A percentile compares a stretch with the other conserved stretches of the same genome.
Conservation (phyloP, 371 early-diverging fungal species). For the Actinomortierella ambigua region DNA sequence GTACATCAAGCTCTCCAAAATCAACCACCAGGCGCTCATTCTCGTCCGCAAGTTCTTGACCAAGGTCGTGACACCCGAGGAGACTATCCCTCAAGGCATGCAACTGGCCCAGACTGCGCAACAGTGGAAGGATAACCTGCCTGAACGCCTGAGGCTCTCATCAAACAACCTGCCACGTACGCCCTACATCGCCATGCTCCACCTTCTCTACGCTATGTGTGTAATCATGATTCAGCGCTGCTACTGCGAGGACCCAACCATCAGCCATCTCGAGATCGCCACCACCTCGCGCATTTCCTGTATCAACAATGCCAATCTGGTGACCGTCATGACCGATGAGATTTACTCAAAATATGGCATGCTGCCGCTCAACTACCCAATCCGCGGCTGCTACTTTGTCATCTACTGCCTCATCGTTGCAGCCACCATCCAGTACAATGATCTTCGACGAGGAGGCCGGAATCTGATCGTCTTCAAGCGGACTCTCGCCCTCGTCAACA, state of each 20-base stretch:
- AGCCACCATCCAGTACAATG: slow-evolving; percentile 41
- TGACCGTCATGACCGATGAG: slow-evolving; percentile 54
- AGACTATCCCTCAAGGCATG: slow-evolving; percentile 41
- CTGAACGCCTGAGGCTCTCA: slow-evolving; percentile 35
- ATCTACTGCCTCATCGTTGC: slow-evolving; percentile 49
- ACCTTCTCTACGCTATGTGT: slow-evolving; percentile 58
- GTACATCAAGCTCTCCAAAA: slow-evolving; percentile 47
- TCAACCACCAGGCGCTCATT: slow-evolving; percentile 40
- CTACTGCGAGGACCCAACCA: slow-evolving; percentile 46
- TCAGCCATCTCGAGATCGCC: slow-evolving; percentile 39
- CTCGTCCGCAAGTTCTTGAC: slow-evolving; percentile 47
- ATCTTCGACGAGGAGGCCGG: slow-evolving; percentile 33
- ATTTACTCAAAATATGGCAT: slow-evolving; percentile 46
- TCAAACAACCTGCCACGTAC: slow-evolving; percentile 37
- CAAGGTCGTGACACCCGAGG: slow-evolving; percentile 42
- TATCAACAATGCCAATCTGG: slow-evolving; percentile 57
- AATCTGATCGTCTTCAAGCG: slow-evolving; percentile 41
- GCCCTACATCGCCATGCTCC: slow-evolving; percentile 51
- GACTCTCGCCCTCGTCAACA: slow-evolving; percentile 25
- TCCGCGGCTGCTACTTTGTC: slow-evolving; percentile 49
- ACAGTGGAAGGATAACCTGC: slow-evolving; percentile 43
- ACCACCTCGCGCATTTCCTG: slow-evolving; percentile 54
- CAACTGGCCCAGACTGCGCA: slow-evolving; percentile 40
- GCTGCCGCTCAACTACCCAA: slow-evolving; percentile 43
- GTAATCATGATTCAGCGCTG: slow-evolving; percentile 62